Evolutionary conservation across 208 protist species (phyloP).

Genomic region (Acanthamoeba lenticulata): DNA sequence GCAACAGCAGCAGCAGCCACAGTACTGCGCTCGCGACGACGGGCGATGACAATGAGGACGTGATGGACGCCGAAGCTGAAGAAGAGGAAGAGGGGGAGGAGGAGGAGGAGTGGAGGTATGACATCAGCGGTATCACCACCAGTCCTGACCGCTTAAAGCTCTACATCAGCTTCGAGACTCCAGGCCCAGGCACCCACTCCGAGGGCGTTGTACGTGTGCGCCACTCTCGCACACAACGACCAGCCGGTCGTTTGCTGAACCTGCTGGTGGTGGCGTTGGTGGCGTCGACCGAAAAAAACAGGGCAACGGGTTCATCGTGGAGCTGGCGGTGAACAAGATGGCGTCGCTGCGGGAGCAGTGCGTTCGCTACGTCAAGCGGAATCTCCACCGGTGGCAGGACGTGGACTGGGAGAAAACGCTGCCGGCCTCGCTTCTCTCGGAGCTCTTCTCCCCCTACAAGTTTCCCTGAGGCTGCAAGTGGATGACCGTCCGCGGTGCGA

Average conservation of each 20-base stretch:
- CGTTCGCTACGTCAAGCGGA: background rate
- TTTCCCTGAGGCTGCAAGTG: background rate
- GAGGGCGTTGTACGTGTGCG: background rate
- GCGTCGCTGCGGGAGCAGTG: background rate
- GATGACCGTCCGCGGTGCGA: background rate
- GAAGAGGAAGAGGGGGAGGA: background rate
- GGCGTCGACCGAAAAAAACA: background rate
- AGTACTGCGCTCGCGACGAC: too few relatives aligned
- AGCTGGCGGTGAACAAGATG: background rate
- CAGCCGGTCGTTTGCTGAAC: background rate
- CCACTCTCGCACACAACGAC: background rate
- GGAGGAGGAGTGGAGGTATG: background rate
- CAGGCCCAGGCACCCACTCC: background rate
- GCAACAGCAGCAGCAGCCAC: background rate
- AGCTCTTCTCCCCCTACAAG: constrained; percentile 23
- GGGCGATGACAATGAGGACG: too few relatives aligned
- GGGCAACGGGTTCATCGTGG: background rate
- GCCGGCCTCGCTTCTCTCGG: background rate
- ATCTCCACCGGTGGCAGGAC: background rate
- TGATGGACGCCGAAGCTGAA: background rate
- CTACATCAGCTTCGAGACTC: background rate
- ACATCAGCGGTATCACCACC: background rate
- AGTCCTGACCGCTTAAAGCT: background rate
- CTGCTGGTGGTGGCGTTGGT: too few relatives aligned
- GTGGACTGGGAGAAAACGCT: background rate